These are phyloP conservation scores for Rhododendron williamsianum DNA, from an alignment of 148 eudicot species.

Conservation along the genomic window DNA sequence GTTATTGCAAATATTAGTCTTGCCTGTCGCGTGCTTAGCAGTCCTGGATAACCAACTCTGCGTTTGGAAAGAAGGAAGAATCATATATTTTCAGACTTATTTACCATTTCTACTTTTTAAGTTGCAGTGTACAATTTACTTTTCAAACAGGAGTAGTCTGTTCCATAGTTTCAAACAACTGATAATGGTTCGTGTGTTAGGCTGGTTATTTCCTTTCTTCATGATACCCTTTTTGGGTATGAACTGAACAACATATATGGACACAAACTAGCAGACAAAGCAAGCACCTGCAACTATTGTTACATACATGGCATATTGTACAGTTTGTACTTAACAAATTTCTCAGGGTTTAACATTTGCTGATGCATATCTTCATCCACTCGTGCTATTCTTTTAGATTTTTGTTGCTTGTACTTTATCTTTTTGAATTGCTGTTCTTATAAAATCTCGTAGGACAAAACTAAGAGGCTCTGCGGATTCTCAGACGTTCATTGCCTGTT, in stretches of 20 bases:
- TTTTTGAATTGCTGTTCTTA: too few species aligned
- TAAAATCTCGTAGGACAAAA: too few species aligned
- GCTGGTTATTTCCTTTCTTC: too few species aligned
- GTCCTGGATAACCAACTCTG: neutral
- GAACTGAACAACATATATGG: neutral
- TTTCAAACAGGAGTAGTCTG: too few species aligned
- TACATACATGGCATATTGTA: neutral
- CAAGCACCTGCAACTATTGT: neutral
- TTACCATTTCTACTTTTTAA: too few species aligned
- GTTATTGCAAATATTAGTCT: neutral
- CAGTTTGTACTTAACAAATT: neutral
- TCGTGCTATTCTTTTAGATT: neutral
- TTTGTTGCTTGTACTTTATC: neutral
- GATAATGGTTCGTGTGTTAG: too few species aligned
- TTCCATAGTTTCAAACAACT: too few species aligned
- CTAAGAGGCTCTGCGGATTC: too few species aligned
- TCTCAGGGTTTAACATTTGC: neutral
- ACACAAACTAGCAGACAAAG: neutral
- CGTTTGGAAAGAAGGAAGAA: neutral
- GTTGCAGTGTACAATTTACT: too few species aligned
- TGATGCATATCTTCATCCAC: neutral
- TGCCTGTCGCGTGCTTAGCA: neutral
- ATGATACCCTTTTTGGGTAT: too few species aligned
- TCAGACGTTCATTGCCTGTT: neutral
- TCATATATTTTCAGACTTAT: too few species aligned